Evolutionary conservation across 2,329 filamentous ascomycete species (phyloP).

Genomic region (Penicillium verrucosum): DNA sequence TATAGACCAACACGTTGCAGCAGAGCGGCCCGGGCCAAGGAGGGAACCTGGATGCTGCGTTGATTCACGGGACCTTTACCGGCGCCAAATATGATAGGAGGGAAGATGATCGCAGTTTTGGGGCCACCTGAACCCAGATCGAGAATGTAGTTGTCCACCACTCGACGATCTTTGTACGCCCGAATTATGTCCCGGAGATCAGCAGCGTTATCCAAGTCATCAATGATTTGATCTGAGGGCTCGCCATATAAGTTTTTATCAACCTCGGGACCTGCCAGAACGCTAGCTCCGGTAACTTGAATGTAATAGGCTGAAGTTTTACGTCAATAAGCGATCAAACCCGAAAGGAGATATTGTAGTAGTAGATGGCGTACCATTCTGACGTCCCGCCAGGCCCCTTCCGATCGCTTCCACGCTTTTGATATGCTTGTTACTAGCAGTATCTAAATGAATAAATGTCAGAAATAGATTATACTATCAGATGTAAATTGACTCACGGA

Average conservation of each 20-base stretch:
- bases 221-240: constrained; percentile 29
- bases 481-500: not conserved
- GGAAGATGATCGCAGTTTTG: too few relatives aligned
- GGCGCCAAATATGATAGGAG: too few relatives aligned
- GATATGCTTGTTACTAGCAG: constrained; percentile 6
- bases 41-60: too few relatives aligned
- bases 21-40: too few relatives aligned
- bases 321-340: not conserved
- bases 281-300: constrained; percentile 42
- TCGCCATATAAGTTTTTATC: constrained; percentile 32
- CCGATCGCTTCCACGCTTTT: constrained; percentile 2
- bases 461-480: not conserved
- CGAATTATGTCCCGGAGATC: constrained; percentile 36
- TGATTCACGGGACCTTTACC: too few relatives aligned
- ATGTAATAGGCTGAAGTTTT: constrained; percentile 14
- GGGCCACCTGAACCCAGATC: constrained; percentile 34
- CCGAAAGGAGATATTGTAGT: not conserved
- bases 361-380: not conserved
- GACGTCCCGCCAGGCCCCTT: constrained; percentile 1
- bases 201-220: constrained; percentile 35
- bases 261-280: constrained; percentile 35
- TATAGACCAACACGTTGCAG: too few relatives aligned
- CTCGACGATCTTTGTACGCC: constrained; percentile 53
- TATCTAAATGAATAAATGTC: not conserved
- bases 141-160: constrained; percentile 65